Conservation (phyloP, 1,284 basidiomycete genomes). For the Malassezia globosa region DNA sequence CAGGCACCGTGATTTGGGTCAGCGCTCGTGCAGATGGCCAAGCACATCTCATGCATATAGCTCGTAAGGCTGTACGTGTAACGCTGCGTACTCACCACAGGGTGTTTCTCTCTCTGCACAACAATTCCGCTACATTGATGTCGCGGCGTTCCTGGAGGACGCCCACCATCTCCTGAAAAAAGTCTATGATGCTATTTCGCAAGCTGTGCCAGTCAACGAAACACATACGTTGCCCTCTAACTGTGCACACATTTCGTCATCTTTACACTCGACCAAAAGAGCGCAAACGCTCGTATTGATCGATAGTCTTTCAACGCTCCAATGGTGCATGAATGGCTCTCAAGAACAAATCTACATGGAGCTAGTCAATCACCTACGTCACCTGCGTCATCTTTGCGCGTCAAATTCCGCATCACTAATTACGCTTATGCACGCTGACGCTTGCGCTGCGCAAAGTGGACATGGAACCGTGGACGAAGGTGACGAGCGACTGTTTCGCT, state of each 20-base stretch:
- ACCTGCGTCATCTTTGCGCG: slow-evolving; percentile 2
- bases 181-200: not conserved
- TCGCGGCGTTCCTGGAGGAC: not conserved
- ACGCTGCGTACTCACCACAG: not conserved
- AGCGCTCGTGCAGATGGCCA: slow-evolving; percentile 4
- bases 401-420: not conserved
- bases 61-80: slow-evolving; percentile 6
- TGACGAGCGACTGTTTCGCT: slow-evolving; percentile 10
- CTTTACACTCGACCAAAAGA: not conserved
- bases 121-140: slow-evolving; percentile 4
- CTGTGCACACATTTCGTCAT: too few species aligned
- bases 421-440: slow-evolving; percentile 10
- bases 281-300: slow-evolving; percentile 9
- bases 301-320: slow-evolving; percentile 3
- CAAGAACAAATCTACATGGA: not conserved
- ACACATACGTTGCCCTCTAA: too few species aligned
- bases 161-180: not conserved
- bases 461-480: slow-evolving; percentile 2
- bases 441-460: not conserved
- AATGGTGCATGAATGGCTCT: slow-evolving; percentile 4
- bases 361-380: not conserved
- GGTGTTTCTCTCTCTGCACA: not conserved
- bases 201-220: not conserved
- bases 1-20: slow-evolving; percentile 8
- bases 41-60: slow-evolving; percentile 8